Conservation (phyloP, 1,139 yeast genomes). For the Spathaspora sp. region DNA sequence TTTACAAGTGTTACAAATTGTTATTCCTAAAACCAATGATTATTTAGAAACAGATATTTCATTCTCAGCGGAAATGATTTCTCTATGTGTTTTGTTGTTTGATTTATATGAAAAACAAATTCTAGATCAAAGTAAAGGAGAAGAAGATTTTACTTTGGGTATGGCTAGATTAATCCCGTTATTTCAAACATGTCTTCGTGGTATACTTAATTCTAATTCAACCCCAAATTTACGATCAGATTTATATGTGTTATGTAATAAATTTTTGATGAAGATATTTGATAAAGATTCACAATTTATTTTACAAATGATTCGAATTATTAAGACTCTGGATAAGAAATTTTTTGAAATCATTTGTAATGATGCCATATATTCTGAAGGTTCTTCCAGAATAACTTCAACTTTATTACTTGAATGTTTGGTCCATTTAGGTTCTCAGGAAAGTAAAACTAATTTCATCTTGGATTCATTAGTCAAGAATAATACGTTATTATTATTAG, state of each 20-base stretch:
- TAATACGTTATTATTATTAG: constrained; percentile 63
- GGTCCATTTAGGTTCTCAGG: constrained; percentile 54
- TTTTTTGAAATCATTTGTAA: constrained; percentile 66
- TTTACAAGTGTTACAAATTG: constrained; percentile 70
- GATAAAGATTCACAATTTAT: constrained; percentile 35
- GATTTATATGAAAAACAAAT: constrained; percentile 57
- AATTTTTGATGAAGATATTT: constrained; percentile 56
- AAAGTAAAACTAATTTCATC: constrained; percentile 52
- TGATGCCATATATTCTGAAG: constrained; percentile 82
- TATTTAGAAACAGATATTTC: constrained; percentile 65
- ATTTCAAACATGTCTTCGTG: constrained; percentile 71
- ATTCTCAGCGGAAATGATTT: constrained; percentile 75
- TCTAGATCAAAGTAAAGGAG: constrained; percentile 25
- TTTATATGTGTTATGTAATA: constrained; percentile 70
- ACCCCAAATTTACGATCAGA: constrained; percentile 73
- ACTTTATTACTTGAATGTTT: constrained; percentile 70
- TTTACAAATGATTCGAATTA: constrained; percentile 48
- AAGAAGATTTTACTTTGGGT: constrained; percentile 28
- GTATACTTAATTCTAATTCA: constrained; percentile 68
- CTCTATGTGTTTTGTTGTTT: constrained; percentile 69
- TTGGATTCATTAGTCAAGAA: constrained; percentile 61
- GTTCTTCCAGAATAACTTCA: constrained; percentile 75
- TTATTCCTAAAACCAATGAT: constrained; percentile 74
- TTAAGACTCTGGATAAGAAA: constrained; percentile 60
- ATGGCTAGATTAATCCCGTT: constrained; percentile 60